These are phyloP conservation scores for Colletotrichum simmondsii DNA, from an alignment of 2,329 filamentous ascomycete genomes.

Conservation along the genomic window DNA sequence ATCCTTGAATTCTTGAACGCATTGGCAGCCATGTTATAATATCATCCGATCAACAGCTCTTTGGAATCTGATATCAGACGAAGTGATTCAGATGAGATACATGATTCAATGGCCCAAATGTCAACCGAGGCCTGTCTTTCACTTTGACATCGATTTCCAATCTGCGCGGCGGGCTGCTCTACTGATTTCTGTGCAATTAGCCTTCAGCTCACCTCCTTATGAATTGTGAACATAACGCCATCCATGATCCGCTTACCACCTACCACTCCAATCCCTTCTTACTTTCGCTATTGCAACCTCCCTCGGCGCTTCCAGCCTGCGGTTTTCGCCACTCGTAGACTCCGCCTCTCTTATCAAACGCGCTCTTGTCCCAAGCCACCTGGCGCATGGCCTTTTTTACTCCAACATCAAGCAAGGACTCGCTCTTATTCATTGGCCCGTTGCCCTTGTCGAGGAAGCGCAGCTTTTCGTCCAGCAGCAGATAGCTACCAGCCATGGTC, in stretches of 20 bases:
- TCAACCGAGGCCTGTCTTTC: too few species aligned
- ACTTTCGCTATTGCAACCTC: background rate
- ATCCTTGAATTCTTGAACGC: too few species aligned
- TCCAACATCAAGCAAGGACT: constrained; percentile 56
- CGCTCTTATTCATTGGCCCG: constrained; percentile 42
- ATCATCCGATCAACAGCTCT: too few species aligned
- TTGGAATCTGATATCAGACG: too few species aligned
- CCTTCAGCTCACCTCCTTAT: too few species aligned
- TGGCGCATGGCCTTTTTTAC: constrained; percentile 55
- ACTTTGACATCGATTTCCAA: too few species aligned
- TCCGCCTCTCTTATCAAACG: constrained; percentile 56
- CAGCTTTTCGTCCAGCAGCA: constrained; percentile 63
- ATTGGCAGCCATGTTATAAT: too few species aligned
- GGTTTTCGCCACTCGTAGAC: constrained; percentile 59
- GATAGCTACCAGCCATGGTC: constrained; percentile 61
- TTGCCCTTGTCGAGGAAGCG: constrained; percentile 59
- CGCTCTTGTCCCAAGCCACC: constrained; percentile 57
- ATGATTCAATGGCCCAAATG: too few species aligned
- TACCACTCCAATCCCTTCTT: background rate
- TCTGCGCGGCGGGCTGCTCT: too few species aligned
- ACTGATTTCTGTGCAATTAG: too few species aligned
- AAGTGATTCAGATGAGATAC: too few species aligned
- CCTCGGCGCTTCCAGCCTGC: background rate
- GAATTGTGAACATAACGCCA: background rate
- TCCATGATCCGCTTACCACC: background rate